Conservation (phyloP, 768 basidiomycete genomes). For the Leccinum disarticulatum region DNA sequence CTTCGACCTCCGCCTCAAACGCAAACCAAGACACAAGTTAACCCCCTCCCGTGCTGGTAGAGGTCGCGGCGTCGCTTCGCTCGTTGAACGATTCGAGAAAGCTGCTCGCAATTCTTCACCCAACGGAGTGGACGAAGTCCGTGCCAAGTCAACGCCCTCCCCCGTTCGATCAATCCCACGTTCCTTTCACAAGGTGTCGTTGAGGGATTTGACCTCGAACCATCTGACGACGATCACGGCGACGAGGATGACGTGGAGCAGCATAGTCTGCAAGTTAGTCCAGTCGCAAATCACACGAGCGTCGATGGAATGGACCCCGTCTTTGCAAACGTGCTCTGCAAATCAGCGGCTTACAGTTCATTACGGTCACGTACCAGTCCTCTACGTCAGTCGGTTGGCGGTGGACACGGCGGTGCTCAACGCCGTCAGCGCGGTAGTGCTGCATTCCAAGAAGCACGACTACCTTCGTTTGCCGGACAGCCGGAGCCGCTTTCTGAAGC, state of each 20-base stretch:
- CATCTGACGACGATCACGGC: slow-evolving; percentile 22
- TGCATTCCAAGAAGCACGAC: slow-evolving; percentile 68
- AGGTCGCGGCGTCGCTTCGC: slow-evolving; percentile 42
- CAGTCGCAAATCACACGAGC: slow-evolving; percentile 61
- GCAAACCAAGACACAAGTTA: slow-evolving; percentile 40
- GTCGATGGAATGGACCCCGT: slow-evolving; percentile 87
- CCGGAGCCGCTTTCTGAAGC: slow-evolving; percentile 74
- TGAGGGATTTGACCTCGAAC: slow-evolving; percentile 25
- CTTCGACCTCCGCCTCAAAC: slow-evolving; percentile 30
- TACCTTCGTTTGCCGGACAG: slow-evolving; percentile 67
- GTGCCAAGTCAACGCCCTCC: slow-evolving; percentile 25
- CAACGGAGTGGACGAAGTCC: slow-evolving; percentile 31
- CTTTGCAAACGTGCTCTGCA: slow-evolving; percentile 77
- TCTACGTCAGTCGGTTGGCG: slow-evolving; percentile 56
- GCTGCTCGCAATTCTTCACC: slow-evolving; percentile 55
- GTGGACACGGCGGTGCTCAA: slow-evolving; percentile 47
- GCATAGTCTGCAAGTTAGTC: slow-evolving; percentile 33
- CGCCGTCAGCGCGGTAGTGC: slow-evolving; percentile 65
- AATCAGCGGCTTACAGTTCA: slow-evolving; percentile 43
- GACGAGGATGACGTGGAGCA: slow-evolving; percentile 29
- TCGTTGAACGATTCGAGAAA: slow-evolving; percentile 63
- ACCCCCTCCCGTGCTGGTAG: slow-evolving; percentile 57
- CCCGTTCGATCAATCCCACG: slow-evolving; percentile 36
- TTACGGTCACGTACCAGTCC: slow-evolving; percentile 54
- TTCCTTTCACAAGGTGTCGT: slow-evolving; percentile 22